Conservation (phyloP, 2,329 filamentous ascomycete species). For the Cryoendolithus antarcticus region DNA sequence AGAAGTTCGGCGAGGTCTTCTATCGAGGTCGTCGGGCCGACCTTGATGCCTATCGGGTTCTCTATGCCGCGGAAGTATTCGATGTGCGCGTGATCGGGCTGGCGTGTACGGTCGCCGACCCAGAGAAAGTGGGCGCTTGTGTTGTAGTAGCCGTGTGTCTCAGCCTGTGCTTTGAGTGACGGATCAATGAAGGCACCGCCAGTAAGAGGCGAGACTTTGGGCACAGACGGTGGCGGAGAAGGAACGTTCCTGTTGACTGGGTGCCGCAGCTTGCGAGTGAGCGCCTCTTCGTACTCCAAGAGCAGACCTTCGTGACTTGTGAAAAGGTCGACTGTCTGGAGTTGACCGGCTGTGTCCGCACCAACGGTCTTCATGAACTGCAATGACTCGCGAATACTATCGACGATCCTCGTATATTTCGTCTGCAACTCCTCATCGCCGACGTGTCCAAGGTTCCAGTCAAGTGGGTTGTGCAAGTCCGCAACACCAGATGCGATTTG, state of each 20-base stretch:
- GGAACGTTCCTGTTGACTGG: slow-evolving; percentile 36
- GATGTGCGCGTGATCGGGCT: slow-evolving; percentile 85
- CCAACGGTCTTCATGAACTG: slow-evolving; percentile 92
- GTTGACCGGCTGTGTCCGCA: slow-evolving; percentile 68
- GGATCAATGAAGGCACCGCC: slow-evolving; percentile 11
- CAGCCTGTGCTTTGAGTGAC: slow-evolving; percentile 6
- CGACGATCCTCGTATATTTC: slow-evolving; percentile 76
- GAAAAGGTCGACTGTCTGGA: slow-evolving; percentile 88
- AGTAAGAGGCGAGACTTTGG: slow-evolving; percentile 12
- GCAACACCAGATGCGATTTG: slow-evolving; percentile 79
- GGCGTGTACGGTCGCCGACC: slow-evolving; percentile 93
- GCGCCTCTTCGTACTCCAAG: slow-evolving; percentile 81
- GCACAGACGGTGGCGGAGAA: slow-evolving; percentile 3
- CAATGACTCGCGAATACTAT: slow-evolving; percentile 77
- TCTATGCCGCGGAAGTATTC: slow-evolving; percentile 95
- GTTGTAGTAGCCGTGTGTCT: slow-evolving; percentile 65
- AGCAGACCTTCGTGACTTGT: slow-evolving; percentile 91
- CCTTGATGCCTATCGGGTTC: slow-evolving; percentile 94
- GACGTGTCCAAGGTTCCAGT: slow-evolving; percentile 92
- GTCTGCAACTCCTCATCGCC: slow-evolving; percentile 68
- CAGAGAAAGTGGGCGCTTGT: slow-evolving; percentile 95
- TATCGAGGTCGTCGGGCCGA: slow-evolving; percentile 72
- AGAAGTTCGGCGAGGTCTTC: slow-evolving; percentile 68
- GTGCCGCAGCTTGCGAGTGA: slow-evolving; percentile 64
- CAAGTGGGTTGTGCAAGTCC: slow-evolving; percentile 81